Evolutionary conservation across 2,329 filamentous ascomycete genomes (phyloP).

Genomic region (Fusarium verrucosum): DNA sequence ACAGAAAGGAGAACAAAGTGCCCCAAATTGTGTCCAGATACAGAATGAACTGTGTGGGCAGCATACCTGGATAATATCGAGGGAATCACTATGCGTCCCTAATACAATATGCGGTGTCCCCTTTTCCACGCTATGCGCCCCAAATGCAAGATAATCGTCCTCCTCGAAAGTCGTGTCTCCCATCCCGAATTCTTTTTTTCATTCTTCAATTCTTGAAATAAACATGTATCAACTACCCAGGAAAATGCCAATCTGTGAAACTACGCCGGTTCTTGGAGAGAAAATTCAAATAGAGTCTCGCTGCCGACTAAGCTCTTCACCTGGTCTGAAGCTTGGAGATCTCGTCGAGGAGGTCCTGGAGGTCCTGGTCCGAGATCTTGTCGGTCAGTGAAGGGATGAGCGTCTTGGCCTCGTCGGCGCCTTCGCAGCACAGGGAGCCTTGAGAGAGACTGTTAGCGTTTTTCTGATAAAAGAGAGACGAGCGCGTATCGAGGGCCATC

Average conservation of each 20-base stretch:
- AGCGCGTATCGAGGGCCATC: slow-evolving; percentile 28
- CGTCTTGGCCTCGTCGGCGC: slow-evolving; percentile 94
- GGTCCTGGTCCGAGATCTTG: slow-evolving; percentile 89
- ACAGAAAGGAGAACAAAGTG: slow-evolving; percentile 28
- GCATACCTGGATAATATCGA: slow-evolving; percentile 20
- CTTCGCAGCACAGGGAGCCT: slow-evolving; percentile 93
- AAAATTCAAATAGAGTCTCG: background rate
- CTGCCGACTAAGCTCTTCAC: slow-evolving; percentile 31
- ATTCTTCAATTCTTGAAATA: slow-evolving; percentile 20
- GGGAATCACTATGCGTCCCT: slow-evolving; percentile 18
- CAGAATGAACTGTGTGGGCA: slow-evolving; percentile 16
- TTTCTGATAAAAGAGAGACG: background rate
- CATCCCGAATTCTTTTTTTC: slow-evolving; percentile 9
- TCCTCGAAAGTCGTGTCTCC: slow-evolving; percentile 6
- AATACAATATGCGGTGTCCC: slow-evolving; percentile 32
- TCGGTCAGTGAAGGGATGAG: slow-evolving; percentile 88
- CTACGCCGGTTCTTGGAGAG: background rate
- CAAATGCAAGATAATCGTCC: slow-evolving; percentile 39
- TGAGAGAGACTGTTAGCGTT: slow-evolving; percentile 16
- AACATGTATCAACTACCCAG: slow-evolving; percentile 13
- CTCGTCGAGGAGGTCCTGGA: slow-evolving; percentile 89
- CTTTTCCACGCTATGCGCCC: slow-evolving; percentile 44
- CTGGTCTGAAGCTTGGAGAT: slow-evolving; percentile 77
- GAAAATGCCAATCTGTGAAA: slow-evolving; percentile 21
- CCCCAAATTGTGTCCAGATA: slow-evolving; percentile 30